A percentile compares a stretch with the other conserved stretches of the same genome.
phyloP scores from a whole-genome alignment of 805 yeast species.

The Saitoella complicata region DNA sequence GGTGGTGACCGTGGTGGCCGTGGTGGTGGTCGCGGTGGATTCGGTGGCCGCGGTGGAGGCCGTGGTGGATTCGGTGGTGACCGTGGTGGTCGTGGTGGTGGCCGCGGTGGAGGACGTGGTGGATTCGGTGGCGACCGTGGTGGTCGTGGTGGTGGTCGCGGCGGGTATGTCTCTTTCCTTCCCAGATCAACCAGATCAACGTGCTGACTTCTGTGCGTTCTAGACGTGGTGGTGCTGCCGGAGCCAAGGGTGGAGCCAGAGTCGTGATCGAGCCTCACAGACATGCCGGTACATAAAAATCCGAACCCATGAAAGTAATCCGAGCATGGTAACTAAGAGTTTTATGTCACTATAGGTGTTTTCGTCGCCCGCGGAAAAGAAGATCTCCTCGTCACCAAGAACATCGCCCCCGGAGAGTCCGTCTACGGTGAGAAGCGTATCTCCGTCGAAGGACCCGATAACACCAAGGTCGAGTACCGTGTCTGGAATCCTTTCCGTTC shows the following conservation, averaged over 20 bases:
- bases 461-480: constrained; percentile 91
- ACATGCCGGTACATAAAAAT: constrained; percentile 48
- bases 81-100: constrained; percentile 31
- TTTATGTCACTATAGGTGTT: constrained; percentile 28
- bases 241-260: constrained; percentile 63
- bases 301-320: background rate
- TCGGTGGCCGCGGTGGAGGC: constrained; percentile 13
- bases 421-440: constrained; percentile 98
- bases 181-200: constrained; percentile 1
- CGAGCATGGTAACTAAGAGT: constrained; percentile 17
- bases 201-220: constrained; percentile 31
- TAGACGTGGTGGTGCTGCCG: constrained; percentile 40
- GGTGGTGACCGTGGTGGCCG: constrained; percentile 31
- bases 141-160: constrained; percentile 33
- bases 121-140: constrained; percentile 25
- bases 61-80: constrained; percentile 15
- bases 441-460: constrained; percentile 70
- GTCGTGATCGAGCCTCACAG: constrained; percentile 97
- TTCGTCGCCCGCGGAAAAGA: constrained; percentile 99
- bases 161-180: constrained; percentile 25
- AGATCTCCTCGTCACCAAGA: constrained; percentile 92
- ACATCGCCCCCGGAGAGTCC: constrained; percentile 94
- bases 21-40: constrained; percentile 25
- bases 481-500: constrained; percentile 99
- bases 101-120: constrained; percentile 34